A percentile compares a stretch with the other conserved stretches of the same genome.
Evolutionary conservation across 768 basidiomycete genomes (phyloP).

Genomic region (Panaeolus cyanescens): DNA sequence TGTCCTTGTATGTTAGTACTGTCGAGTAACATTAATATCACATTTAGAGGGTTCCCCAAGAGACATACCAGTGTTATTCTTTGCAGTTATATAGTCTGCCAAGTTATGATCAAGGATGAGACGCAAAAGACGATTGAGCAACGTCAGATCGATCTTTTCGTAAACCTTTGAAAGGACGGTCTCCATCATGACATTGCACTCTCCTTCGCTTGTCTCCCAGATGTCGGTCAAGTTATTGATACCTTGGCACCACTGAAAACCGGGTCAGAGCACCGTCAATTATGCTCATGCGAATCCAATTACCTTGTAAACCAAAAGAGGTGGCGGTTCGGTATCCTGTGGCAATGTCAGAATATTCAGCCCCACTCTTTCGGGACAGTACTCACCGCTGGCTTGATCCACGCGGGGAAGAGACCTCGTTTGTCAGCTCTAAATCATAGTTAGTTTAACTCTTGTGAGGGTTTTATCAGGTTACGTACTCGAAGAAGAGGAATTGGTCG

Average conservation of each 20-base stretch:
- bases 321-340: constrained; percentile 92
- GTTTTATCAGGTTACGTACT: constrained; percentile 40
- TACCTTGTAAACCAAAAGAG: constrained; percentile 92
- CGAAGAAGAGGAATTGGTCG: constrained; percentile 98
- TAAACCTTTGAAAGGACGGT: constrained; percentile 97
- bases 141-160: constrained; percentile 97
- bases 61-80: constrained; percentile 85
- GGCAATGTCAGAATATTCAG: constrained; percentile 6
- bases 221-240: constrained; percentile 98
- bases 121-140: constrained; percentile 93
- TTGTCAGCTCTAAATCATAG: constrained; percentile 73
- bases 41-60: not conserved
- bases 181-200: constrained; percentile 99
- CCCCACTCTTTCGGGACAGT: not conserved
- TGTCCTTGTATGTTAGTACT: constrained; percentile 46
- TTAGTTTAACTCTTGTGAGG: constrained; percentile 5
- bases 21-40: constrained; percentile 8
- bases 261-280: constrained; percentile 3
- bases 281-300: not conserved
- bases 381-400: constrained; percentile 92
- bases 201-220: constrained; percentile 98
- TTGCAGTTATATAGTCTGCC: constrained; percentile 98
- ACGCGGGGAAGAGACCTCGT: constrained; percentile 95
- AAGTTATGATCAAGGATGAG: constrained; percentile 98
- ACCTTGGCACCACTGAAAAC: constrained; percentile 86